phyloP scores from a whole-genome alignment of 2,329 filamentous ascomycete genomes.

The Meredithiella fracta region DNA sequence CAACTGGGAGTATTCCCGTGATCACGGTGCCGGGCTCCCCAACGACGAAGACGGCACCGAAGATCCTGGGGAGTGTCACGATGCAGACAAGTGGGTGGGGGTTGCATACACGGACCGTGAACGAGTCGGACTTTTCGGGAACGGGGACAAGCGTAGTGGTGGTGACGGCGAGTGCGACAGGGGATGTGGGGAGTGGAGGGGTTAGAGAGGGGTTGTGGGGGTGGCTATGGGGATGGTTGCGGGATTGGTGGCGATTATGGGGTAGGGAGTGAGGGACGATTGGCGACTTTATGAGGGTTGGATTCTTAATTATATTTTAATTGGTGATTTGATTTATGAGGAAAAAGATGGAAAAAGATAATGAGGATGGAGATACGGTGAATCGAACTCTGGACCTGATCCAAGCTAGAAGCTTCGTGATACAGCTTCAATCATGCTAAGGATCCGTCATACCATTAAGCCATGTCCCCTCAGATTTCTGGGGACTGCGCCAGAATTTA shows the following conservation, averaged over 20 bases:
- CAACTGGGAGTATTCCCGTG: background rate
- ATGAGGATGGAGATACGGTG: slow-evolving; percentile 13
- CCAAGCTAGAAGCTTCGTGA: background rate
- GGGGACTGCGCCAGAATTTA: background rate
- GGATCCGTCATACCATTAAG: slow-evolving; percentile 14
- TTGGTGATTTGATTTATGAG: too few species aligned
- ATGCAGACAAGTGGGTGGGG: background rate
- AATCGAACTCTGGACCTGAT: slow-evolving; percentile 15
- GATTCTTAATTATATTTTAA: too few species aligned
- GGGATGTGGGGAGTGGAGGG: too few species aligned
- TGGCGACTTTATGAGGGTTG: too few species aligned
- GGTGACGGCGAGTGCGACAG: background rate
- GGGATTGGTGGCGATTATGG: too few species aligned
- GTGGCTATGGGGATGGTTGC: too few species aligned
- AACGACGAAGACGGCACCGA: background rate
- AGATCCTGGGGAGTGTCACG: background rate
- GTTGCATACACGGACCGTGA: background rate
- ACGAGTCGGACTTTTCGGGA: background rate
- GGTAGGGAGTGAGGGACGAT: too few species aligned
- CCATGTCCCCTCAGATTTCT: slow-evolving; percentile 6
- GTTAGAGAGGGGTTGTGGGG: too few species aligned
- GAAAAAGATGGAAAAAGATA: background rate
- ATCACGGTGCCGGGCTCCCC: background rate
- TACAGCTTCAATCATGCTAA: slow-evolving; percentile 7
- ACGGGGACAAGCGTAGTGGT: background rate